These are phyloP conservation scores for Penicillium sp. DNA, from an alignment of 2,329 filamentous ascomycete genomes.

Conservation along the genomic window DNA sequence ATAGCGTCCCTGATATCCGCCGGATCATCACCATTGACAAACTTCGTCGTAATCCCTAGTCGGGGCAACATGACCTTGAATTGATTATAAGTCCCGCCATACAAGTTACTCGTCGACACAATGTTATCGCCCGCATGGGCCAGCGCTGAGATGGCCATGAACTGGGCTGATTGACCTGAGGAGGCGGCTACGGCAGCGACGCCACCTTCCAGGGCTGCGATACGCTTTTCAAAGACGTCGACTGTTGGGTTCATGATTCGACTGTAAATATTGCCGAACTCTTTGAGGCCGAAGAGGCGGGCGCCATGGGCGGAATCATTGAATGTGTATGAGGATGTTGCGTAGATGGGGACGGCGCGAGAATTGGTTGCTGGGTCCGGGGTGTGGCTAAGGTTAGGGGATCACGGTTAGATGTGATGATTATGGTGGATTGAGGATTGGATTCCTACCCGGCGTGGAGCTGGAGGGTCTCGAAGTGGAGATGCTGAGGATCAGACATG, in stretches of 20 bases:
- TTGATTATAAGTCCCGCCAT: slow-evolving; percentile 96
- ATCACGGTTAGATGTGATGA: slow-evolving; percentile 7
- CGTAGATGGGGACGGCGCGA: slow-evolving; percentile 92
- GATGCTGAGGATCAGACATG: slow-evolving; percentile 38
- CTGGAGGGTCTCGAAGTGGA: slow-evolving; percentile 79
- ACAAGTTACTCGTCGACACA: slow-evolving; percentile 82
- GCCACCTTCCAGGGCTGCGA: slow-evolving; percentile 92
- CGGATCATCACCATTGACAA: slow-evolving; percentile 75
- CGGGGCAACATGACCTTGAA: slow-evolving; percentile 86
- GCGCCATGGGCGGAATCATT: slow-evolving; percentile 95
- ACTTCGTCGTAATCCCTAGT: slow-evolving; percentile 85
- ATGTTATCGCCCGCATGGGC: slow-evolving; percentile 90
- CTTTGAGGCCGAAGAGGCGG: slow-evolving; percentile 92
- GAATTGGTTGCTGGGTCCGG: slow-evolving; percentile 80
- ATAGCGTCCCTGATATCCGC: slow-evolving; percentile 78
- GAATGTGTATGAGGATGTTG: slow-evolving; percentile 89
- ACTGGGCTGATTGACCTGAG: slow-evolving; percentile 87
- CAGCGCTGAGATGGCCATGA: slow-evolving; percentile 83
- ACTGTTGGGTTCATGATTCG: slow-evolving; percentile 95
- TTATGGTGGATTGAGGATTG: slow-evolving; percentile 1
- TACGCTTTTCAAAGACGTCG: slow-evolving; percentile 93
- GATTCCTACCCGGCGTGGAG: slow-evolving; percentile 72
- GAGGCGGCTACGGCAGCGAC: slow-evolving; percentile 79
- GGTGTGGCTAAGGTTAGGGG: slow-evolving; percentile 59
- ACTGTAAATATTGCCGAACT: slow-evolving; percentile 96